Evolutionary conservation across 1,139 yeast species (phyloP).

Genomic region (Geotrichum restrictum): DNA sequence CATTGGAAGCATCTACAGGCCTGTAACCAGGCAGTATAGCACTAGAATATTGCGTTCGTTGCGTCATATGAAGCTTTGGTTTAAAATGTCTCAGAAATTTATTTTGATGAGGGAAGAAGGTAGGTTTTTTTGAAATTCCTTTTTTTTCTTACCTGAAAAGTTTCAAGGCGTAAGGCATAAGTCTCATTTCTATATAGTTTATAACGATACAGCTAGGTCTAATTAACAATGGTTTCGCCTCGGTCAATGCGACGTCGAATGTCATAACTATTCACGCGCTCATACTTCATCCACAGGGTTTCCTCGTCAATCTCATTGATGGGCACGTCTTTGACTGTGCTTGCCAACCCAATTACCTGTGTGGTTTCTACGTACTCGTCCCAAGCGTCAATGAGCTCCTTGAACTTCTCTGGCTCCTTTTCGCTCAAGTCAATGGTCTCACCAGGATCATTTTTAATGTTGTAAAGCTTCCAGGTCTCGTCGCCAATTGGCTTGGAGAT

Average conservation of each 20-base stretch:
- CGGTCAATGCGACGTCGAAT: conserved; percentile 10
- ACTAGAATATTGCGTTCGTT: neutral
- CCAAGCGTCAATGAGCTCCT: conserved; percentile 49
- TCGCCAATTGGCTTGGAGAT: conserved; percentile 51
- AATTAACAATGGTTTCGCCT: conserved; percentile 2
- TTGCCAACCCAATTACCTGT: conserved; percentile 45
- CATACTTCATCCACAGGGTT: conserved; percentile 27
- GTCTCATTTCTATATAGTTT: no score
- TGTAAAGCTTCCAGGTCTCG: conserved; percentile 50
- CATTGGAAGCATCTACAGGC: neutral
- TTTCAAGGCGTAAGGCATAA: no score
- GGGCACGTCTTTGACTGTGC: conserved; percentile 20
- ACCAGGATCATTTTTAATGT: conserved; percentile 47
- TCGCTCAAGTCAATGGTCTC: conserved; percentile 46
- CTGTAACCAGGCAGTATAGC: neutral
- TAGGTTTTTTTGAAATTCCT: no score
- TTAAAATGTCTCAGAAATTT: no score
- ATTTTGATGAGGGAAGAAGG: no score
- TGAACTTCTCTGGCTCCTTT: conserved; percentile 38
- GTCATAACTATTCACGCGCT: conserved; percentile 18
- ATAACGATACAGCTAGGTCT: no score
- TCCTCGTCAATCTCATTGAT: conserved; percentile 27
- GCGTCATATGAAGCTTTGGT: conserved; percentile 9
- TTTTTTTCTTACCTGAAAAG: no score
- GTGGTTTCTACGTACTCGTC: conserved; percentile 53